Conservation (phyloP, 257 asterid species). For the Lycium ferocissimum region DNA sequence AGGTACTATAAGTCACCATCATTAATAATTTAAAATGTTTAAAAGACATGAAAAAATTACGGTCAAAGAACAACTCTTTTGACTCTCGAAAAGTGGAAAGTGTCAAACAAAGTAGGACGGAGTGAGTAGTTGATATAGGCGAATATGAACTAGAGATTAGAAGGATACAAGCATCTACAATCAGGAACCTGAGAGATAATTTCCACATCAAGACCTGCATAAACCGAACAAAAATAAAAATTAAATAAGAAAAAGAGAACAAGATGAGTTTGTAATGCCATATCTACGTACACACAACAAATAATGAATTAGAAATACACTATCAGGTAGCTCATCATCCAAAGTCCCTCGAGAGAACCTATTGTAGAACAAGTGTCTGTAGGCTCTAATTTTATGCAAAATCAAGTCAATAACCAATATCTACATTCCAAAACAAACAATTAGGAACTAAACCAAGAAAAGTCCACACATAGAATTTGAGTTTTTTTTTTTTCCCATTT, state of each 20-base stretch:
- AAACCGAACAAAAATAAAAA: neutral
- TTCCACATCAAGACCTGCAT: conserved; percentile 77
- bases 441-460: neutral
- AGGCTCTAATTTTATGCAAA: conserved; percentile 87
- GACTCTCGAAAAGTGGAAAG: no score
- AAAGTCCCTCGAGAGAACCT: conserved; percentile 50
- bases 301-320: neutral
- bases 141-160: neutral
- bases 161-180: conserved; percentile 87
- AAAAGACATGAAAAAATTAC: no score
- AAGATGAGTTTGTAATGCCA: neutral
- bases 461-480: neutral
- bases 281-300: neutral
- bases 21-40: no score
- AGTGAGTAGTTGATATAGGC: neutral
- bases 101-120: no score
- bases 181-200: conserved; percentile 46
- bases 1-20: no score
- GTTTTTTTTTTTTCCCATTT: no score
- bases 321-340: conserved; percentile 52
- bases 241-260: neutral
- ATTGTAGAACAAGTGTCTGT: conserved; percentile 82
- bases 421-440: conserved; percentile 40
- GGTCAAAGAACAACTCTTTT: no score
- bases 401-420: conserved; percentile 84